Percentiles rank a stretch among this genome's conserved stretches.
Evolutionary conservation across 2,329 filamentous ascomycete species (phyloP).

Genomic region (Magnaporthiopsis poae): DNA sequence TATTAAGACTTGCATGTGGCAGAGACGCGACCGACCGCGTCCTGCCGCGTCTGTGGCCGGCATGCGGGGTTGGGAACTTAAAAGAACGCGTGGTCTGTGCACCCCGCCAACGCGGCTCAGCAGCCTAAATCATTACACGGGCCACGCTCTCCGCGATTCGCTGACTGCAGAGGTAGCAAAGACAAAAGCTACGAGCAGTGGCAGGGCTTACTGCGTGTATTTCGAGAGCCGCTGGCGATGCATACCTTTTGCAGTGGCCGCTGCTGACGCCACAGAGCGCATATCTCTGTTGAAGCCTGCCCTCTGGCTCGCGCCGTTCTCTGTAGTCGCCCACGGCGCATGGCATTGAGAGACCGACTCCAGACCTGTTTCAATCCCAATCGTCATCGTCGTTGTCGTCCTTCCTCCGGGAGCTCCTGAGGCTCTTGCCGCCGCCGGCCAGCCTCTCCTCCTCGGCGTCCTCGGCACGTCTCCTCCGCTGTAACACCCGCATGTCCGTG

Average conservation of each 20-base stretch:
- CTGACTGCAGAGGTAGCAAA: no score
- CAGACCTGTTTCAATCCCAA: slow-evolving; percentile 18
- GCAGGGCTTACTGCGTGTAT: no score
- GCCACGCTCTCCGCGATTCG: background rate
- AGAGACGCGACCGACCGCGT: background rate
- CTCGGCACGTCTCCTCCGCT: slow-evolving; percentile 49
- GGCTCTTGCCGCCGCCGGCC: slow-evolving; percentile 32
- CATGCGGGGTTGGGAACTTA: background rate
- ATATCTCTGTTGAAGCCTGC: background rate
- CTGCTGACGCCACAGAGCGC: background rate
- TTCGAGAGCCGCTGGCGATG: no score
- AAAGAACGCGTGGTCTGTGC: background rate
- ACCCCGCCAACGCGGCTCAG: background rate
- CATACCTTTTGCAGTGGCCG: no score
- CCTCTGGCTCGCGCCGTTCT: background rate
- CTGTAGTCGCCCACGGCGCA: background rate
- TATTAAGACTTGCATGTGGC: no score
- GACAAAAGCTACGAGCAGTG: no score
- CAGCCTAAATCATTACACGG: background rate
- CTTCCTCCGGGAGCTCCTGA: slow-evolving; percentile 16
- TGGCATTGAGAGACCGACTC: background rate
- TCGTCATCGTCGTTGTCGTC: slow-evolving; percentile 21
- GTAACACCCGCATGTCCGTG: slow-evolving; percentile 67
- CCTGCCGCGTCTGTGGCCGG: no score
- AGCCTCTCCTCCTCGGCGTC: slow-evolving; percentile 51